Base-by-base conservation (phyloP, 768 basidiomycete genomes). In the Pholiota conissans region DNA sequence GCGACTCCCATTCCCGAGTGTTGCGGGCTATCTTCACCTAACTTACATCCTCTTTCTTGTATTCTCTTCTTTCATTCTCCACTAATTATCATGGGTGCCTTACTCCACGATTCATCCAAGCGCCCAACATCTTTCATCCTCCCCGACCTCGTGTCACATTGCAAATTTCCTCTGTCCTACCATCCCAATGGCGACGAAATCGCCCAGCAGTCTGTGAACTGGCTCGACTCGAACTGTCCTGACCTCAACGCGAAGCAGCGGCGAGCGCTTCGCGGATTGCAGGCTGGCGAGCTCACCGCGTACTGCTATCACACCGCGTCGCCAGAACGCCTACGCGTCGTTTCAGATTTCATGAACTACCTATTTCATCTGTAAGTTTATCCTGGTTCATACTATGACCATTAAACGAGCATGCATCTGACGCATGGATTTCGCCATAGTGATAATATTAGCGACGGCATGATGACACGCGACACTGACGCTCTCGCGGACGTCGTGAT, bases 361-460 rank as follows among this genome's bases (percentile, higher is more conserved):
- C 72, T 83, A 4, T 83, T 83, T 67, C 80, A 82, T 65, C 63
- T 83, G 80, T 82, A 56, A 46, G 79, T 56, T 24, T 60, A 57
- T 42, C 4, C 55, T n/a, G n/a, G n/a, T 59, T 55, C 51, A 28
- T 51, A 52, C 56, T 34, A 24, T 49, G 29, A 13, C 49, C 56
- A 49, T 58, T 39, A 28, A 54, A 60, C 52, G 29, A 53, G 40
- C 57, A 55, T 56, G 56, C 45, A 58, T 54, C 55, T 58, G 39
- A 55, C 56, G 47, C 52, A 60, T 49, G 56, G 53, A 29, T 59
- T 51, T 42, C 14, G 22, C 57, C 47, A 13, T 60, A 80, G 79
- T 34, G 90, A 92, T 67, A 85, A 92, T 67, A 82, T 91, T 67
- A 89, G 86, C 65, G 89, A 91, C 65, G 87, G 87, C 52, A 88